Conservation (phyloP, 2,329 filamentous ascomycete species). For the Chaetomiaceae sp. region DNA sequence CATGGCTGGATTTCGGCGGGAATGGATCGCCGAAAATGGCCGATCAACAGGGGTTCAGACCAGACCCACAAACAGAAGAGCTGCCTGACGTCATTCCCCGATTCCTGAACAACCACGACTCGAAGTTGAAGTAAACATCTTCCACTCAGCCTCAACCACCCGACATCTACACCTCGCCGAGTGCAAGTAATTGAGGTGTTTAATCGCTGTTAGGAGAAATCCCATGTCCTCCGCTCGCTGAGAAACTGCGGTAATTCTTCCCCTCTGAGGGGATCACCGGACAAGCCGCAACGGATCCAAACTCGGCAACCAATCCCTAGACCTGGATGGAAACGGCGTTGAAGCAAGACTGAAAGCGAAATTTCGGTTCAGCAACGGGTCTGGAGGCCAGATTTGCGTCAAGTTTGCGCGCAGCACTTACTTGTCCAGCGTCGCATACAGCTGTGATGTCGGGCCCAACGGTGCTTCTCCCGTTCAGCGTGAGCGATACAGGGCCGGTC, state of each 20-base stretch:
- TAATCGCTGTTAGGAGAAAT: too few species aligned
- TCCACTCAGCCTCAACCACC: too few species aligned
- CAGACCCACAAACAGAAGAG: neutral
- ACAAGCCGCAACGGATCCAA: too few species aligned
- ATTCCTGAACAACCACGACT: too few species aligned
- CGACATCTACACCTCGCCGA: too few species aligned
- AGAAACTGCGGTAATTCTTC: too few species aligned
- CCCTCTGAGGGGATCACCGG: too few species aligned
- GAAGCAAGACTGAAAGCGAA: slow-evolving; percentile 30
- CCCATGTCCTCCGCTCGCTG: too few species aligned
- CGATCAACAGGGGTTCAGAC: slow-evolving; percentile 4
- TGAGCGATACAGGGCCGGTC: slow-evolving; percentile 38
- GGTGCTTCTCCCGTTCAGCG: slow-evolving; percentile 34
- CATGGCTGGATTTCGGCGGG: neutral
- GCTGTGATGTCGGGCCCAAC: slow-evolving; percentile 37
- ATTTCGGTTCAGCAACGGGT: too few species aligned
- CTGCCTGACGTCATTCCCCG: neutral
- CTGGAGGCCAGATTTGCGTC: too few species aligned
- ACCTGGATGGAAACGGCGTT: slow-evolving; percentile 34
- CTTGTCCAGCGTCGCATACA: slow-evolving; percentile 21
- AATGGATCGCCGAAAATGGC: slow-evolving; percentile 14
- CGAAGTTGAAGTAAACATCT: too few species aligned
- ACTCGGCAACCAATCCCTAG: neutral
- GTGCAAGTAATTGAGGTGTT: too few species aligned
- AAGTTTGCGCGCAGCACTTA: slow-evolving; percentile 1